A percentile compares a stretch with the other conserved stretches of the same genome.
phyloP scores from a whole-genome alignment of 371 early-diverging fungal species.

The Lichtheimia hyalospora region DNA sequence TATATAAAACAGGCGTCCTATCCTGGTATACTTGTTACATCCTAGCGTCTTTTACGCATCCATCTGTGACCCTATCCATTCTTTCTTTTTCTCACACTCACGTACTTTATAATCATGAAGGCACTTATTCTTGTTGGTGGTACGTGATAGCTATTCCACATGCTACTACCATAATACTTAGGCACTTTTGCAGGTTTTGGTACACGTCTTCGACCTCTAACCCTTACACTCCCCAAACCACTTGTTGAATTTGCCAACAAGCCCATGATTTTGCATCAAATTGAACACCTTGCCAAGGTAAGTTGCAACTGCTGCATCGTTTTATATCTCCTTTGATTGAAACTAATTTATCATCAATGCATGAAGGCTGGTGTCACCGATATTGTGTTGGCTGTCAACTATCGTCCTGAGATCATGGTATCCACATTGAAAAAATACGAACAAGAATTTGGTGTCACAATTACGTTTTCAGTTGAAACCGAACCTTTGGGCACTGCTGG shows the following conservation, averaged over 20 bases:
- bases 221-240: slow-evolving; percentile 98
- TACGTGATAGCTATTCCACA: slow-evolving; percentile 23
- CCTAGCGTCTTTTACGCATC: too few relatives aligned
- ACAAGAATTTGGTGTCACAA: slow-evolving; percentile 86
- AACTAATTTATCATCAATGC: neutral
- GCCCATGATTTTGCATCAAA: slow-evolving; percentile 99
- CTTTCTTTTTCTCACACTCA: too few relatives aligned
- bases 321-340: neutral
- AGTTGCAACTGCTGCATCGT: neutral
- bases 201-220: slow-evolving; percentile 98
- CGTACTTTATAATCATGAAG: slow-evolving; percentile 64
- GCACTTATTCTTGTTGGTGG: slow-evolving; percentile 99
- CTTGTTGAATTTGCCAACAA: slow-evolving; percentile 98
- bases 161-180: too few relatives aligned
- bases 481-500: slow-evolving; percentile 98
- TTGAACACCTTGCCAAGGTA: slow-evolving; percentile 96
- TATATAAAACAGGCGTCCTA: too few relatives aligned
- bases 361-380: slow-evolving; percentile 94
- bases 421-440: slow-evolving; percentile 86
- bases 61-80: too few relatives aligned
- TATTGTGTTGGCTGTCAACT: slow-evolving; percentile 98
- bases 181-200: slow-evolving; percentile 98
- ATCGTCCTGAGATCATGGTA: slow-evolving; percentile 96
- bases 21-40: too few relatives aligned
- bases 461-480: slow-evolving; percentile 97